Evolutionary conservation across 208 protist genomes (phyloP), one percentile per base, ranked within the genome.

Genomic region (Crithidia bombi): DNA sequence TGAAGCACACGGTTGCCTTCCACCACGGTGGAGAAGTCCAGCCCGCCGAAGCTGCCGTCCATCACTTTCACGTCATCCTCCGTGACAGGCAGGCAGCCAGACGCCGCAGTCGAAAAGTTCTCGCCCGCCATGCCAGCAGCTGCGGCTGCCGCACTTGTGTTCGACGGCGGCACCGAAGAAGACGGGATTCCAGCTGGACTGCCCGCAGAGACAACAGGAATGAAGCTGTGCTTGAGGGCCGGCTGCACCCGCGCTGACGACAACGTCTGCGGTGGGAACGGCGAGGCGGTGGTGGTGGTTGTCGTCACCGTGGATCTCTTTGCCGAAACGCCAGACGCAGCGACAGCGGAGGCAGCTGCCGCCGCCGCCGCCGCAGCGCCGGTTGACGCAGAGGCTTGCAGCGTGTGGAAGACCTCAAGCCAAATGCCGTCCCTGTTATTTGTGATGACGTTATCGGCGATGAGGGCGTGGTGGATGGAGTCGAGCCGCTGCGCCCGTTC

Each of bases 1-100:
- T 81, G 68, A 36, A 55, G 64, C 14, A 96, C 66, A n/a, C 62
- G 73, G 79, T 96, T 94, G 33, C 78, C 73, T 41, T 91, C 80
- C 11, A 96, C 58, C 10, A 78, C 70, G 26, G 79, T 58, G 11
- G 65, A 56, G 57, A 79, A 81, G 65, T 85, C 73, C 5, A 78
- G 61, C 3, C 51, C 19, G 11, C 35, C 21, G 33, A 51, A 57
- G n/a, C 49, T 32, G 33, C 38, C 44, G 15, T 72, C 54, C 43
- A 76, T 75, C 64, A 68, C 58, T 14, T 43, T 26, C 0, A 44
- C n/a, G 23, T 76, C 68, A 6, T 67, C 26, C 25, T 30, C 12
- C 5, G 28, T 23, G 35, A 44, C 54, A 6, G 49, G 66, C 3
- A 26, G 23, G 15, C 39, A 21, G 21, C 44, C 58, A 12, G 28